Base-by-base conservation (phyloP, 257 asterid genomes). In the Scutellaria baicalensis region DNA sequence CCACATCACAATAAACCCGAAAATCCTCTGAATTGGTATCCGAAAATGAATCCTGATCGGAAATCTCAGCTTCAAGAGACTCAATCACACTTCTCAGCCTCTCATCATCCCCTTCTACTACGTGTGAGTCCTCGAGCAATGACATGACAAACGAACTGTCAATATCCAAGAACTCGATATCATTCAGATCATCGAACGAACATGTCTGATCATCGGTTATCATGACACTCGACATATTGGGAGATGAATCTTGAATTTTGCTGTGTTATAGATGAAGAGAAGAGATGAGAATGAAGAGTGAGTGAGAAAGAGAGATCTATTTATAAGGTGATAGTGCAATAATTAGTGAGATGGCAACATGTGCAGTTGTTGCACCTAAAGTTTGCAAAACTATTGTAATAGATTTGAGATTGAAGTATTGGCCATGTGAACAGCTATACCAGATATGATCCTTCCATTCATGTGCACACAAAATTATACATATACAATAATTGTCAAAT, bases 1-100 rank as follows among this genome's bases (percentile, higher is more conserved):
- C 62, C 58, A 5, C 39, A 21, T 8, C 31, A 9, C 14, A 20
- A 2, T 8, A 21, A 9, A 9, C 9, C 4, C 20, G 65, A n/a
- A 27, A 38, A 8, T 14, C 57, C 42, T 21, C 42, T 9, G 44
- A 51, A 21, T 12, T 4, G 3, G 50, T 57, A 55, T 33, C 40
- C 9, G 54, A 4, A 10, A 18, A 40, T 0, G 57, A 50, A 18
- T 39, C 36, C 16, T 49, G 70, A 50, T 6, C 42, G 1, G 16
- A 4, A 51, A 75, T 81, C 65, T 81, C 83, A 0, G 78, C 79
- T 62, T 81, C 79, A 8, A 78, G 76, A 51, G 83, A 78, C 54
- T 35, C 59, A 33, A 75, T 81, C 61, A 75, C 83, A 21, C 50
- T 52, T 39, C 33, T 57, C 65, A 78, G 48, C 68, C 23, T 71